phyloP scores from a whole-genome alignment of 2,329 filamentous ascomycete genomes.

The Neofusicoccum kwambonambiense region DNA sequence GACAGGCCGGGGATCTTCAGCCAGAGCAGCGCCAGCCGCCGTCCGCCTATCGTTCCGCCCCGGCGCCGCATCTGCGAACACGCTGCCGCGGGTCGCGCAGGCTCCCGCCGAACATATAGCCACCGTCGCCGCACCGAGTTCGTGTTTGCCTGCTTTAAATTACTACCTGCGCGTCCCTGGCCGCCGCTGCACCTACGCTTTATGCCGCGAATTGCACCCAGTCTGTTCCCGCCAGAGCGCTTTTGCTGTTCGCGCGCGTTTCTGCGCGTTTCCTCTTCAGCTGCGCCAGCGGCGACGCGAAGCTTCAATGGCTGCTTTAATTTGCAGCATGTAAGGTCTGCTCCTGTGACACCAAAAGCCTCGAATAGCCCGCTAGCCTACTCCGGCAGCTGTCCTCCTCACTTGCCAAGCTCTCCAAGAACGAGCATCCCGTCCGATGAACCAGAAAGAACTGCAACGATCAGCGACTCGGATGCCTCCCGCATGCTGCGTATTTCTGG shows the following conservation, averaged over 20 bases:
- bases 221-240: not conserved
- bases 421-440: conserved; percentile 87
- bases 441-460: conserved; percentile 71
- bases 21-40: not conserved
- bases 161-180: not conserved
- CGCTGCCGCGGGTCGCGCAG: not conserved
- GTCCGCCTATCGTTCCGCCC: not conserved
- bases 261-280: conserved; percentile 3
- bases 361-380: conserved; percentile 1
- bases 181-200: not conserved
- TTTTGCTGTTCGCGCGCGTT: not conserved
- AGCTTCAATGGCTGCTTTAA: not conserved
- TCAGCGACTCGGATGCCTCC: not conserved
- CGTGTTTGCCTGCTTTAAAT: not conserved
- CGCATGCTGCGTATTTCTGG: not conserved
- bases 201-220: not conserved
- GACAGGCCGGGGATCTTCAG: not conserved
- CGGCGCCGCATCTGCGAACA: not conserved
- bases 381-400: not conserved
- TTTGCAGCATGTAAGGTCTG: conserved; percentile 12
- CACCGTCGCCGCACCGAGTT: not conserved
- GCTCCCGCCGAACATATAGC: not conserved
- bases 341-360: not conserved
- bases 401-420: conserved; percentile 75
- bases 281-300: not conserved